Percentiles rank a stretch among this genome's conserved stretches.
These are phyloP conservation scores for Arctium lappa DNA, from an alignment of 129 eudicot species.

Conservation along the genomic window DNA sequence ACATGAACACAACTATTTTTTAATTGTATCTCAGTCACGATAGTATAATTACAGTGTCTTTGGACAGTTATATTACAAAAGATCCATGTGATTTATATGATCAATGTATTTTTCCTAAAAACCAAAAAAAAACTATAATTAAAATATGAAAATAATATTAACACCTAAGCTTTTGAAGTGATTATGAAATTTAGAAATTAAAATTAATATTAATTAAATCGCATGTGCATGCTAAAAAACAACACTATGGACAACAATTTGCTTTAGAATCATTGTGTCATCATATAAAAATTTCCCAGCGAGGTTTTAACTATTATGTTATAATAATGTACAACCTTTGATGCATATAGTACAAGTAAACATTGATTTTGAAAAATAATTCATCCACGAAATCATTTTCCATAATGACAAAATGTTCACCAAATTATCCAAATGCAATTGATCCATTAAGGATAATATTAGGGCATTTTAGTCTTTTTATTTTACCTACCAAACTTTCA, in stretches of 20 bases:
- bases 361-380: conserved; percentile 8
- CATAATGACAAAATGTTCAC: conserved; percentile 13
- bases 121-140: background rate
- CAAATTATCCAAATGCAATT: conserved; percentile 3
- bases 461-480: background rate
- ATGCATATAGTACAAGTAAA: background rate
- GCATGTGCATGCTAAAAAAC: conserved; percentile 24
- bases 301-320: background rate
- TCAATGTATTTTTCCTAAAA: background rate
- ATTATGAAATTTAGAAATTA: background rate
- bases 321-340: background rate
- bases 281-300: background rate
- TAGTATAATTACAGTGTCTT: background rate
- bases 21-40: background rate
- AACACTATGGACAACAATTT: conserved; percentile 27
- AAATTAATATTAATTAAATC: background rate
- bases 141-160: background rate
- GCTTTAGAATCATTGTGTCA: conserved; percentile 11
- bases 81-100: background rate
- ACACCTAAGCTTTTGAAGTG: conserved; percentile 2
- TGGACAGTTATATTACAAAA: background rate
- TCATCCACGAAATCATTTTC: background rate
- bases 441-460: background rate
- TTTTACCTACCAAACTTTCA: background rate
- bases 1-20: background rate